A percentile compares a stretch with the other conserved stretches of the same genome.
These are phyloP conservation scores for Yarrowia yakushimensis DNA, from an alignment of 805 yeast genomes.

Conservation along the genomic window DNA sequence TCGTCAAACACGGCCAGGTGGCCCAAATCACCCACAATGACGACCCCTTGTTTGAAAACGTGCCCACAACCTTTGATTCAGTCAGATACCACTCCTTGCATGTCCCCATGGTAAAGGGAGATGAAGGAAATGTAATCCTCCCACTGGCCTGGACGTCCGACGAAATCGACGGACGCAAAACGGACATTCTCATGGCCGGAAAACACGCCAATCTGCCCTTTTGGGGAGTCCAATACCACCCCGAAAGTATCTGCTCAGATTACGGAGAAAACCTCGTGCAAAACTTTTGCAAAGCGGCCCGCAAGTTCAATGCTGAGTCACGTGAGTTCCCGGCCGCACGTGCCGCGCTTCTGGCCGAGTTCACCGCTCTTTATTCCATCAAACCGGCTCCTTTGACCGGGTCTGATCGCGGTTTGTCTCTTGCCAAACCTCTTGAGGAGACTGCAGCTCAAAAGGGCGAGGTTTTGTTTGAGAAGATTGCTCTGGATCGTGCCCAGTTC, in stretches of 20 bases:
- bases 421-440: constrained; percentile 16
- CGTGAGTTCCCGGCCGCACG: neutral
- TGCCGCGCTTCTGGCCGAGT: neutral
- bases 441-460: constrained; percentile 14
- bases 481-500: constrained; percentile 2
- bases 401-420: neutral
- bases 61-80: constrained; percentile 51
- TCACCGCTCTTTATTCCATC: constrained; percentile 27
- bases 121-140: neutral
- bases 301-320: constrained; percentile 31
- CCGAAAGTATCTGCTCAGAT: constrained; percentile 85
- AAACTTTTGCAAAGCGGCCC: constrained; percentile 59
- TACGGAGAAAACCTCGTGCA: constrained; percentile 56
- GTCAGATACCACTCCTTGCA: constrained; percentile 88
- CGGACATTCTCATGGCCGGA: constrained; percentile 71
- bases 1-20: constrained; percentile 83
- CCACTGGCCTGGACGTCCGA: constrained; percentile 57
- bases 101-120: constrained; percentile 38
- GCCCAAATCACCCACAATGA: constrained; percentile 46
- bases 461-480: neutral
- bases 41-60: constrained; percentile 43
- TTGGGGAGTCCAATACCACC: constrained; percentile 95
- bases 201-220: constrained; percentile 60
- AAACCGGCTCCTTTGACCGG: constrained; percentile 30
- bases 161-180: constrained; percentile 33